Percentiles rank a stretch among this genome's conserved stretches.
Conservation (phyloP, 2,329 filamentous ascomycete species). For the Nothophoma quercina region DNA sequence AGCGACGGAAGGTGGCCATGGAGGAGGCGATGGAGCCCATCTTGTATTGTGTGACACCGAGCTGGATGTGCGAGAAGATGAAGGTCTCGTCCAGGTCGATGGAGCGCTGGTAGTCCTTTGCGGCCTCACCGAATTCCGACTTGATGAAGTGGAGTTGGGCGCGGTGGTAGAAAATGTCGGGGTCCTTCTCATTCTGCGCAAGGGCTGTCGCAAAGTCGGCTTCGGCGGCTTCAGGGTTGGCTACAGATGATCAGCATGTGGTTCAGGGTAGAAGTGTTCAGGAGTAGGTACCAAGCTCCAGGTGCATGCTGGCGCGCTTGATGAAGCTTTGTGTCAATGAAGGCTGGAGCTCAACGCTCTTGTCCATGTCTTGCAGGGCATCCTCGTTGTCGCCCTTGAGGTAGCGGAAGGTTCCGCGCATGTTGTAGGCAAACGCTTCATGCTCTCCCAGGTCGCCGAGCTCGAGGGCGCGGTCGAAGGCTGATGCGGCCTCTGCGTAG, state of each 20-base stretch:
- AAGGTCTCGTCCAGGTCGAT: conserved; percentile 96
- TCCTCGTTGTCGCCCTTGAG: conserved; percentile 85
- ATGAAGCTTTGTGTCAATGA: conserved; percentile 95
- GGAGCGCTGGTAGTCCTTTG: conserved; percentile 99
- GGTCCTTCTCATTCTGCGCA: conserved; percentile 83
- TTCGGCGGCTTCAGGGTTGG: conserved; percentile 84
- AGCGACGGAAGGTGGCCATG: conserved; percentile 97
- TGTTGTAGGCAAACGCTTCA: conserved; percentile 93
- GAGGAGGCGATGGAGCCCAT: conserved; percentile 97
- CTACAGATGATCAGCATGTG: conserved; percentile 50
- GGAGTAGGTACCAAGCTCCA: conserved; percentile 77
- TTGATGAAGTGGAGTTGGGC: conserved; percentile 99
- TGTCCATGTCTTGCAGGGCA: conserved; percentile 85
- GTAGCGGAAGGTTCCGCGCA: conserved; percentile 95
- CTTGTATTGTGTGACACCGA: conserved; percentile 99
- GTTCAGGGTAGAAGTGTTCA: background rate
- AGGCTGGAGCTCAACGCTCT: conserved; percentile 89
- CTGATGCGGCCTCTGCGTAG: conserved; percentile 84
- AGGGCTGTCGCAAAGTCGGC: conserved; percentile 88
- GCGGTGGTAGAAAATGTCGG: conserved; percentile 98
- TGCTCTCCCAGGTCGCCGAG: conserved; percentile 79
- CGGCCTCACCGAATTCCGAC: conserved; percentile 88
- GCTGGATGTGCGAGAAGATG: conserved; percentile 99
- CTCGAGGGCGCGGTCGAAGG: conserved; percentile 89
- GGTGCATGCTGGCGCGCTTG: conserved; percentile 97